Evolutionary conservation across 306 rosid genomes (phyloP).

Genomic region (Pachyrhizus erosus): DNA sequence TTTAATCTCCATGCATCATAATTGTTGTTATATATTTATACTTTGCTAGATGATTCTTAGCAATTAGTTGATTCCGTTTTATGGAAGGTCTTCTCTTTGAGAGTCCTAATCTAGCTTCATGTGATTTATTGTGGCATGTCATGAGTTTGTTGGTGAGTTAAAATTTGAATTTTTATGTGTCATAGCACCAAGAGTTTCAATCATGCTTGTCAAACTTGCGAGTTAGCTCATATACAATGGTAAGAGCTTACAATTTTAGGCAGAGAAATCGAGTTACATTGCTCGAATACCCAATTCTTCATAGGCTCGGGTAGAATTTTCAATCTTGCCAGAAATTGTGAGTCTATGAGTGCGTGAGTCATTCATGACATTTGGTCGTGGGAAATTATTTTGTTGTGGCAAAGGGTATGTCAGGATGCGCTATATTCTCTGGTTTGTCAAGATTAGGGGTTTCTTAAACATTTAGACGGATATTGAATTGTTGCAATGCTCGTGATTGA

Average conservation of each 20-base stretch:
- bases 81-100: neutral
- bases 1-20: constrained; percentile 18
- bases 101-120: neutral
- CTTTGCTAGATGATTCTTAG: neutral
- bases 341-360: neutral
- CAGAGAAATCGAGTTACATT: neutral
- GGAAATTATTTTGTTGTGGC: neutral
- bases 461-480: neutral
- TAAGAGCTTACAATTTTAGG: neutral
- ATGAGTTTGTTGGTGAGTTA: neutral
- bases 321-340: neutral
- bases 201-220: neutral
- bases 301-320: neutral
- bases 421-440: neutral
- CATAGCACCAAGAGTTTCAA: neutral
- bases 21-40: neutral
- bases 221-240: neutral
- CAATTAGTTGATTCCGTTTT: neutral
- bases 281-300: neutral
- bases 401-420: neutral
- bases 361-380: neutral
- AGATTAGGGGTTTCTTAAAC: neutral
- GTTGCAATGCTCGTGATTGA: no score
- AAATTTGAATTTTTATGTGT: neutral
- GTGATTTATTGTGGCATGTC: neutral